These are phyloP conservation scores for Nasturtium officinale DNA, from an alignment of 345 rosid species.

Conservation along the genomic window DNA sequence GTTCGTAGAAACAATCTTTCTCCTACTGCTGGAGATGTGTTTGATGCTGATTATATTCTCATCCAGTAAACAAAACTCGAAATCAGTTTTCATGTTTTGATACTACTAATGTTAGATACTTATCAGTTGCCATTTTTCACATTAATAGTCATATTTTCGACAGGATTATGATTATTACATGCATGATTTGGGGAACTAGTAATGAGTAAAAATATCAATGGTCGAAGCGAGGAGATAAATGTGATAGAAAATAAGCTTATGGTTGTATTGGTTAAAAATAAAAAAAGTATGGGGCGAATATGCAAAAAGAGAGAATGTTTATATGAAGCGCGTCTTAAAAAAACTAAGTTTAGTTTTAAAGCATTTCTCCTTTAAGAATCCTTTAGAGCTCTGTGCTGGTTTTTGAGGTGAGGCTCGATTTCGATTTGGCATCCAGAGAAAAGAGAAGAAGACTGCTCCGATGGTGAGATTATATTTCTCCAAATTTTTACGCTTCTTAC, in stretches of 20 bases:
- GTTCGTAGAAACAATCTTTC: slow-evolving; percentile 67
- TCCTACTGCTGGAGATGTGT: slow-evolving; percentile 76
- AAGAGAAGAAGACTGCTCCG: slow-evolving; percentile 22
- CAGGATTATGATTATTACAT: no score
- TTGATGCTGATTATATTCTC: slow-evolving; percentile 60
- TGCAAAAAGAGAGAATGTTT: slow-evolving; percentile 14
- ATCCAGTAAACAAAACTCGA: slow-evolving; percentile 48
- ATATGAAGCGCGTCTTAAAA: slow-evolving; percentile 32
- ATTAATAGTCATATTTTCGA: background rate
- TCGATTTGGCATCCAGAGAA: slow-evolving; percentile 19
- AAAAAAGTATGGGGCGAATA: slow-evolving; percentile 10
- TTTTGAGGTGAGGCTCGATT: background rate
- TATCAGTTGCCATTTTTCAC: background rate
- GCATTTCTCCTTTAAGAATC: background rate
- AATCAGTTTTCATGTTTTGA: background rate
- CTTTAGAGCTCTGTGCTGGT: background rate
- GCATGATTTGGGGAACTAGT: background rate
- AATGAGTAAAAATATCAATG: background rate
- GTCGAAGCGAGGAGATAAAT: background rate
- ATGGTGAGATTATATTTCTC: slow-evolving; percentile 34
- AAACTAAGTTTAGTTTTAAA: slow-evolving; percentile 26
- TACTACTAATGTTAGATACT: background rate
- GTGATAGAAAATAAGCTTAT: background rate
- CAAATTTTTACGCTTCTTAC: background rate
- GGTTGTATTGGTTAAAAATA: background rate